Percentiles rank a stretch among this genome's conserved stretches.
Conservation (phyloP, 2,329 filamentous ascomycete genomes). For the Elsinoe batatas region DNA sequence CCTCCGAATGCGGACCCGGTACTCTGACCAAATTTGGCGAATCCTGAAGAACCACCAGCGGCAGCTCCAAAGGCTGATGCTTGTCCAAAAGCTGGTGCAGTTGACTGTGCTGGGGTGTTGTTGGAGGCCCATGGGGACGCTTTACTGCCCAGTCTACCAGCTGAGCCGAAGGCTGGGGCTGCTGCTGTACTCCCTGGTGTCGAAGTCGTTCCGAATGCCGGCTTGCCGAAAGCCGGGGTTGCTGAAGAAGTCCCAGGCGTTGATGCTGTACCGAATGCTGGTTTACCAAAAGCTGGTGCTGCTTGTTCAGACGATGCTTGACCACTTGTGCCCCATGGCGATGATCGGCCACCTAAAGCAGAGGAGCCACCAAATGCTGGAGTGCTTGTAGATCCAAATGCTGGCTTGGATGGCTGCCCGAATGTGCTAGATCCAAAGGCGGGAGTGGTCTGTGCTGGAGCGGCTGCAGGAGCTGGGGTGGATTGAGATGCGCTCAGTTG, state of each 20-base stretch:
- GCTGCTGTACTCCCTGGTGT: conserved; percentile 15
- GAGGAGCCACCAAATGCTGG: conserved; percentile 22
- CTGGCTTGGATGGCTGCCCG: conserved; percentile 15
- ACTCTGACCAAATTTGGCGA: conserved; percentile 24
- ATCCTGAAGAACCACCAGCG: conserved; percentile 21
- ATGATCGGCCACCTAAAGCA: conserved; percentile 20
- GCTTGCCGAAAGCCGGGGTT: conserved; percentile 16
- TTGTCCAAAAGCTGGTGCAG: conserved; percentile 18
- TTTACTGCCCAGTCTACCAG: conserved; percentile 17
- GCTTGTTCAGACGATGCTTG: conserved; percentile 10
- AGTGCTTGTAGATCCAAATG: conserved; percentile 16
- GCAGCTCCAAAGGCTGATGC: conserved; percentile 23
- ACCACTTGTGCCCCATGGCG: conserved; percentile 22
- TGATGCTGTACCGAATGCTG: conserved; percentile 21
- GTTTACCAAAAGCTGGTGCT: conserved; percentile 17
- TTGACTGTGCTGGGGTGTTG: conserved; percentile 12
- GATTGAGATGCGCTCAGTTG: conserved; percentile 21
- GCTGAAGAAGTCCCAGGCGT: conserved; percentile 14
- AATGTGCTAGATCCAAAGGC: conserved; percentile 24
- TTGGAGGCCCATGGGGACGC: conserved; percentile 16
- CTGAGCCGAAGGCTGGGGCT: conserved; percentile 18
- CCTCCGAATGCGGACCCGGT: conserved; percentile 1
- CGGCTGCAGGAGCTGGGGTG: conserved; percentile 13
- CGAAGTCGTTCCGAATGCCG: conserved; percentile 21
- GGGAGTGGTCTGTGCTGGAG: conserved; percentile 5